Evolutionary conservation across 2,329 filamentous ascomycete species (phyloP).

Genomic region (Phialemonium atrogriseum): DNA sequence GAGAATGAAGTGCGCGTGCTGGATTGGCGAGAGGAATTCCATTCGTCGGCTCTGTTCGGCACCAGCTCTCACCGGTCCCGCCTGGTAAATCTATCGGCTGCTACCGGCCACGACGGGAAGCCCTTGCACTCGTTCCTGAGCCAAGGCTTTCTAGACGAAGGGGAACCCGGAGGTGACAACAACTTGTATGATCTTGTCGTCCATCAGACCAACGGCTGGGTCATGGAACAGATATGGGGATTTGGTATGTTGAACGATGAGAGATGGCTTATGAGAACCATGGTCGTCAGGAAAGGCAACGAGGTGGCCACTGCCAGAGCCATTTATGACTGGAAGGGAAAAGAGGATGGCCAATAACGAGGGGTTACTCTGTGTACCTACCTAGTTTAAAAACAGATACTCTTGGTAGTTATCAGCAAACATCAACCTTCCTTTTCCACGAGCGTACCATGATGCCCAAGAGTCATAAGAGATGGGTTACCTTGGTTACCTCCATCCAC

Average conservation of each 20-base stretch:
- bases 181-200: conserved; percentile 3
- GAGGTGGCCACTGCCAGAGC: conserved; percentile 1
- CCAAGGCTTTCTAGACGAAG: conserved; percentile 1
- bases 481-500: too few species aligned
- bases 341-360: too few species aligned
- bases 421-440: too few species aligned
- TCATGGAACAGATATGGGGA: conserved; percentile 4
- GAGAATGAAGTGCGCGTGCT: conserved; percentile 3
- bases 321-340: conserved; percentile 2
- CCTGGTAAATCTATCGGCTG: conserved; percentile 1
- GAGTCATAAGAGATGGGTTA: too few species aligned
- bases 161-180: conserved; percentile 2
- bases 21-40: conserved; percentile 2
- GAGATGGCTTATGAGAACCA: conserved; percentile 1
- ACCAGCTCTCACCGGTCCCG: conserved; percentile 1
- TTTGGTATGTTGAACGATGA: conserved; percentile 4
- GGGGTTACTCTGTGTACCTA: too few species aligned
- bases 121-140: not conserved
- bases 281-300: conserved; percentile 1
- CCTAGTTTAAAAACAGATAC: too few species aligned
- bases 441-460: too few species aligned
- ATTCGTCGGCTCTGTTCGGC: conserved; percentile 2
- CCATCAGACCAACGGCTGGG: conserved; percentile 2
- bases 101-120: conserved; percentile 2
- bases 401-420: too few species aligned